Evolutionary conservation across 2,329 filamentous ascomycete genomes (phyloP).

Genomic region (Claviceps digitariae): DNA sequence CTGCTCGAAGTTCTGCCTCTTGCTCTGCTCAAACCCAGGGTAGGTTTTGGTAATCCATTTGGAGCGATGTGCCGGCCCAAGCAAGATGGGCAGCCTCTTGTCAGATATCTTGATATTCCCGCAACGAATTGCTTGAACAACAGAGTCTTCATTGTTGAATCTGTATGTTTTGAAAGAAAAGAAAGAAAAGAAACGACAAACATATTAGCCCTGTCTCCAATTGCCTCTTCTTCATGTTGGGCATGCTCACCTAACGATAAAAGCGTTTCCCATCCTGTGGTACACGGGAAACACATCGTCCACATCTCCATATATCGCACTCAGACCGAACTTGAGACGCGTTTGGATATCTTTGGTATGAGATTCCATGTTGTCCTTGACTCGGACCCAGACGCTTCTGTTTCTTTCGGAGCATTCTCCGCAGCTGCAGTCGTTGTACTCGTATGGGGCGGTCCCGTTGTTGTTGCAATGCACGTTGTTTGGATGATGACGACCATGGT

Average conservation of each 20-base stretch:
- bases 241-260: conserved; percentile 18
- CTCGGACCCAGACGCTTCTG: conserved; percentile 17
- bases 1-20: conserved; percentile 1
- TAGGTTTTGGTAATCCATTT: conserved; percentile 17
- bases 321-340: conserved; percentile 18
- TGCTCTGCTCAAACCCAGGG: not conserved
- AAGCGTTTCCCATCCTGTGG: conserved; percentile 6
- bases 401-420: conserved; percentile 16
- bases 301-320: conserved; percentile 16
- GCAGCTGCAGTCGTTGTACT: conserved; percentile 19
- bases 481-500: not conserved
- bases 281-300: conserved; percentile 14
- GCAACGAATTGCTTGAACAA: conserved; percentile 13
- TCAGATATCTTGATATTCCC: conserved; percentile 13
- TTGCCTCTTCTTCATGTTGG: not conserved
- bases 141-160: conserved; percentile 15
- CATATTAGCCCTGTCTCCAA: not conserved
- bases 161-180: conserved; percentile 7
- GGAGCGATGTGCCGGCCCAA: conserved; percentile 17
- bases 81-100: conserved; percentile 12
- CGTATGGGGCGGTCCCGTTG: conserved; percentile 2
- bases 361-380: conserved; percentile 4
- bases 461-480: conserved; percentile 10
- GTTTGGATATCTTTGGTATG: conserved; percentile 12
- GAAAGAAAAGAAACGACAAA: not conserved